Conservation (phyloP, 352 stramenopile genomes). For the Phytopythium cucurbitacearum region DNA sequence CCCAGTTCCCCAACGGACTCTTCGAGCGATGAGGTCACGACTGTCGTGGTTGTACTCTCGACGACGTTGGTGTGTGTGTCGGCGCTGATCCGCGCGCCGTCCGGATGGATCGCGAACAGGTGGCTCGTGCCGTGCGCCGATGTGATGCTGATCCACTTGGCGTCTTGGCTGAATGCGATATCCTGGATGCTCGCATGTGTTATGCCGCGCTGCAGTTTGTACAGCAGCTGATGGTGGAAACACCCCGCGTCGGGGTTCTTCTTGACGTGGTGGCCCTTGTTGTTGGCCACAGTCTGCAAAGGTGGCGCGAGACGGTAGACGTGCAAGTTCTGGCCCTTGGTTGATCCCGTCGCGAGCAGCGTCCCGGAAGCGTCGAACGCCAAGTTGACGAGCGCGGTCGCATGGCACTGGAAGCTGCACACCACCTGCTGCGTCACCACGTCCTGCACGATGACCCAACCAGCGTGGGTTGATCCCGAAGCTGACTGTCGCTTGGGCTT, state of each 20-base stretch:
- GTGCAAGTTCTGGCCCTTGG: constrained; percentile 84
- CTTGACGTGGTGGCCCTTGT: constrained; percentile 8
- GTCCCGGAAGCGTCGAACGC: constrained; percentile 75
- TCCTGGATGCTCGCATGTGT: constrained; percentile 83
- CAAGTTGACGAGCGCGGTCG: constrained; percentile 63
- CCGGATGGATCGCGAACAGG: constrained; percentile 74
- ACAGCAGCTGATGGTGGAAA: constrained; percentile 49
- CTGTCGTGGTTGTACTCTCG: constrained; percentile 5
- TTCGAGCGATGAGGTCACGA: neutral
- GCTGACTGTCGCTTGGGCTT: neutral
- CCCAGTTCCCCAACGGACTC: constrained; percentile 3
- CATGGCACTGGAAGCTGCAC: constrained; percentile 74
- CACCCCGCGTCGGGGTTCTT: no score
- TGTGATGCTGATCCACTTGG: constrained; percentile 85
- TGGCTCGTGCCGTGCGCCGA: constrained; percentile 84
- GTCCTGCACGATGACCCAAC: constrained; percentile 71
- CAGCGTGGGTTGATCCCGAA: constrained; percentile 24
- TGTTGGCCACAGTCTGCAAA: constrained; percentile 32
- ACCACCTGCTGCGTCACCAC: constrained; percentile 56
- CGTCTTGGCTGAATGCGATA: constrained; percentile 76
- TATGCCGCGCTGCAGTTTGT: constrained; percentile 86
- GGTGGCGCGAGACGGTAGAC: constrained; percentile 73
- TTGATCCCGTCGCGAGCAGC: constrained; percentile 75
- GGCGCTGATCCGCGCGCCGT: constrained; percentile 59
- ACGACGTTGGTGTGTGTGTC: constrained; percentile 62